These are phyloP conservation scores for Cryptococcus sp. DNA, from an alignment of 1,284 basidiomycete species.

Conservation along the genomic window DNA sequence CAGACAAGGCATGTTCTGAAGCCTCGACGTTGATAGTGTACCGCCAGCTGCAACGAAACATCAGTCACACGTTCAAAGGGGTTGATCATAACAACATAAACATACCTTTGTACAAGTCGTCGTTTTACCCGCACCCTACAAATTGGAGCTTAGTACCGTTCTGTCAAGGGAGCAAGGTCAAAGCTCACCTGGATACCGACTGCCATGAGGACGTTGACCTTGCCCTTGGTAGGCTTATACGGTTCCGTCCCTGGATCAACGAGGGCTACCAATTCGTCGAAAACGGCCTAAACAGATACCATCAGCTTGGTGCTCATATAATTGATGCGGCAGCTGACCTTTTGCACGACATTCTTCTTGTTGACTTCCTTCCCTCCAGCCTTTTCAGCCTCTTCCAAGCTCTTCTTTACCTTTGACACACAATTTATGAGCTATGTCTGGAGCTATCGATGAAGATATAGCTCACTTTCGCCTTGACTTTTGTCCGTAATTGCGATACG, in stretches of 20 bases:
- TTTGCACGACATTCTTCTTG: constrained; percentile 84
- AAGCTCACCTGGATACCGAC: constrained; percentile 86
- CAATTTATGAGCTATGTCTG: background rate
- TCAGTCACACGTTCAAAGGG: constrained; percentile 2
- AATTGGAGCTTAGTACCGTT: background rate
- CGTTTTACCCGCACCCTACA: constrained; percentile 93
- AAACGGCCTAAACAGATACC: constrained; percentile 71
- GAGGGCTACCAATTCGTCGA: constrained; percentile 91
- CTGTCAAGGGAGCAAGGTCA: background rate
- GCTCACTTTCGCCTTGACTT: constrained; percentile 82
- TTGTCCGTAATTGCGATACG: constrained; percentile 80
- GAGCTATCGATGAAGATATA: background rate
- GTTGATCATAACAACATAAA: too few relatives aligned
- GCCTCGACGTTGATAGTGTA: constrained; percentile 95
- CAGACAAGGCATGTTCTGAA: constrained; percentile 99
- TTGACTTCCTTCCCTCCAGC: constrained; percentile 81
- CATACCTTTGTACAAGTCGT: constrained; percentile 86
- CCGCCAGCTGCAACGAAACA: constrained; percentile 70
- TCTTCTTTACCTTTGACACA: constrained; percentile 50
- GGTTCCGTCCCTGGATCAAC: constrained; percentile 94
- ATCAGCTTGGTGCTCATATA: constrained; percentile 2
- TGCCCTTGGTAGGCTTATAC: constrained; percentile 95
- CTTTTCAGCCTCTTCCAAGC: constrained; percentile 61
- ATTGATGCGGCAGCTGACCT: constrained; percentile 59
- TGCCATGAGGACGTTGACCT: constrained; percentile 95